Base-by-base conservation (phyloP, 345 rosid genomes). In the Pistacia atlantica region DNA sequence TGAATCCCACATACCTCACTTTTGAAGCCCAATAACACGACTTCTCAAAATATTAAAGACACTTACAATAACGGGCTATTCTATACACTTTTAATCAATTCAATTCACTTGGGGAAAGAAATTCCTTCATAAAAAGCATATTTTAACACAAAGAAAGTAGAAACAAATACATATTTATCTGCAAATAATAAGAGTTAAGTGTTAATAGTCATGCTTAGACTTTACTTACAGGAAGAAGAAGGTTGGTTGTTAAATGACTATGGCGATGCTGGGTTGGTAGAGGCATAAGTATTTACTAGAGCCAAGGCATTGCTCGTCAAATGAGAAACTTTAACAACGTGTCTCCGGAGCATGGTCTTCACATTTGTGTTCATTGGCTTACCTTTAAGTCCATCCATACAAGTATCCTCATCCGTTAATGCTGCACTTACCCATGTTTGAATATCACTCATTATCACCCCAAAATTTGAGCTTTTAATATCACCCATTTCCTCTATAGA, bases 361-460 rank as follows among this genome's bases (percentile, higher is more conserved):
- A 75, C 73, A 11, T 51, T 38, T 60, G 72, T 80, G 18, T 78
- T 77, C 79, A 79, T 20, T 10, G 12, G 69, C 62, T 59, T 17
- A 20, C 75, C 81, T 8, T 80, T 69, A 14, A 89, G 82, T 57
- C 89, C 93, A 42, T 89, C 88, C 35, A 78, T 38, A 84, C 89
- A 87, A 55, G 85, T 86, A 52, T 76, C 67, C 46, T 86, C 88
- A 54, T 86, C 79, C 3, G 91, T 89, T 60, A 89, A 78, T 3
- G 91, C 87, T 1, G 85, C 89, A 58, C 93, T 87, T n/a, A 86
- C 86, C 91, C 93, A 89, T 0, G 89, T 89, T 76, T 84, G 85
- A 8, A 86, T 28, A 73, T 87, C 84, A 65, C 84, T 82, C 57
- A 86, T 84, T 74, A 76, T 83, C 54, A 83, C 79, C 63, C 46